Evolutionary conservation across 2,329 filamentous ascomycete species (phyloP), one percentile per base, ranked within the genome.

Genomic region (Ophiostoma sp.): DNA sequence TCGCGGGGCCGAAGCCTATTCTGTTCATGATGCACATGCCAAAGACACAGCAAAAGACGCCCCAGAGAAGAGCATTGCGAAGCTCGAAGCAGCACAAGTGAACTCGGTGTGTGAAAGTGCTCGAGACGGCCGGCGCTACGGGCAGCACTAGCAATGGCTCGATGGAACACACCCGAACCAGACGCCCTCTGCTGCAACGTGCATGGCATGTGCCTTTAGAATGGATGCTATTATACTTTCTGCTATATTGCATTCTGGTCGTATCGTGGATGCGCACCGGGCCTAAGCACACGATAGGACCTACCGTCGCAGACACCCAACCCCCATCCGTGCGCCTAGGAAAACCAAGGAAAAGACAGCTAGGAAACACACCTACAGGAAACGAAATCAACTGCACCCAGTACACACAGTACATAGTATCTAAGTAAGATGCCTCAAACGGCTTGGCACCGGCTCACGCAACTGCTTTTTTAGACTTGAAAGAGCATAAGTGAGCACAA

Each of bases 381-480:
- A 48, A 15, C 1, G 44, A 11, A 48, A 48, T 15, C 13, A 6
- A 20, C n/a, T 4, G 44, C 15, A n/a, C 17, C 44, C 44, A n/a
- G 6, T 48, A 31, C 3, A 31, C 27, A 31, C 27, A 41, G 35
- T 36, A 39, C 36, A 31, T 3, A 31, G 27, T 39, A 41, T 41
- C 10, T 41, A 2, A 27, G 5, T 54, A n/a, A 57, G 52, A 57
- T 57, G 52, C 52, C 52, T 57, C 57, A 62, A 62, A 62, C 57
- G 57, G 57, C 57, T 62, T 33, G 57, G 27, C 5, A 33, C 57
- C 27, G 1, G 11, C 35, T 27, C 27, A 33, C 17, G n/a, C 13
- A 62, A 13, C 57, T 33, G 27, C 57, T 27, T 62, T 62, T 62
- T 62, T 62, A 62, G 57, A 62, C 57, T 62, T 62, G 13, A 8